These are phyloP conservation scores for Apophysomyces trapeziformis DNA, from an alignment of 371 early-diverging fungal genomes.

Conservation along the genomic window DNA sequence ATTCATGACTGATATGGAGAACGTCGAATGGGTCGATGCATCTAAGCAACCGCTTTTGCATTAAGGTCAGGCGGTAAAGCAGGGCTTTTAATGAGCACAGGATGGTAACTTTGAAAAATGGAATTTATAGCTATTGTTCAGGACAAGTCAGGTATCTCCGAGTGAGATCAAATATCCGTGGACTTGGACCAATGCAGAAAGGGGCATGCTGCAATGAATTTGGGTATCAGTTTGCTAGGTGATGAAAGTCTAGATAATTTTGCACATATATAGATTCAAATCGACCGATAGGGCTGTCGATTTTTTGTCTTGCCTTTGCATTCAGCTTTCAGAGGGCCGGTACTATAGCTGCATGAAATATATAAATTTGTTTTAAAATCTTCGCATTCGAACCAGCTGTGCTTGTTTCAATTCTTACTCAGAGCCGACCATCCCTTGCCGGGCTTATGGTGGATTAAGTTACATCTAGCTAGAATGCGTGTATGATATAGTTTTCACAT, in stretches of 20 bases:
- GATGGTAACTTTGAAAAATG: background rate
- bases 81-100: background rate
- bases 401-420: too few relatives aligned
- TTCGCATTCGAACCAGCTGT: too few relatives aligned
- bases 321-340: too few relatives aligned
- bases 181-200: background rate
- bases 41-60: background rate
- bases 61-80: slow-evolving; percentile 17
- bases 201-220: background rate
- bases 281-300: background rate
- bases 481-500: too few relatives aligned
- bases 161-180: background rate
- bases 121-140: background rate
- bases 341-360: too few relatives aligned
- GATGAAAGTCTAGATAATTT: background rate
- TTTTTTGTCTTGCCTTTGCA: too few relatives aligned
- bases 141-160: background rate
- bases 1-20: slow-evolving; percentile 6
- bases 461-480: too few relatives aligned
- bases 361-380: too few relatives aligned
- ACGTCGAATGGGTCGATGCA: background rate
- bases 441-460: too few relatives aligned
- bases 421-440: too few relatives aligned
- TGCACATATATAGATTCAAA: background rate
- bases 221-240: background rate